Evolutionary conservation across 2,329 filamentous ascomycete species (phyloP), one percentile per base, ranked within the genome.

Genomic region (Fusarium illudens): DNA sequence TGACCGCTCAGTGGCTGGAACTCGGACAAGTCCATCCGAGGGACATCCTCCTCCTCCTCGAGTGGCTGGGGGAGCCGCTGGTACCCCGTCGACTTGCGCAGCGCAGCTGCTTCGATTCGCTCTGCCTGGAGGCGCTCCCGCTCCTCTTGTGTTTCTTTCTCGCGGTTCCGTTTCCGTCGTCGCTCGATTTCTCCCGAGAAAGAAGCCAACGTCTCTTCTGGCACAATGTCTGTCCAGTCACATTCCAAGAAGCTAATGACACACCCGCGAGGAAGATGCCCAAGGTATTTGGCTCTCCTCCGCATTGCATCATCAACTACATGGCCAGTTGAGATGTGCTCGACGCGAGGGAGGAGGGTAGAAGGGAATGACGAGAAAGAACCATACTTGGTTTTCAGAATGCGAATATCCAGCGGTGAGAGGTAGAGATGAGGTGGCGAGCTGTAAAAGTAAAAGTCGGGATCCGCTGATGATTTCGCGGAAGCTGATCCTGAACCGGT

Each of bases 171-270:
- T 78, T 91, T 93, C 58, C 93, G 85, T 55, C 94, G 86, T 59
- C 87, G 86, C 68, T 92, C 91, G 55, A 96, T 91, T 62, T 97
- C 93, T 0, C 84, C 80, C n/a, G 85, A 83, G 78, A 97, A 97
- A 2, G 86, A 85, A 36, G 89, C 89, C n/a, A 97, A 82, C 4
- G 92, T 86, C 52, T 92, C 90, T 1, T 89, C 84, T 4, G 89
- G 86, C 6, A 97, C 92, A 34, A 96, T 92, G 70, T 97, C 94
- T 4, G 92, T 94, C 94, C 94, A 97, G 77, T 97, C 94, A 75
- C 94, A 97, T 79, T 97, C 94, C 1, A 97, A 79, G 73, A 97
- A 97, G 69, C 86, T 93, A 39, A 97, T 92, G 69, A 97, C 91
- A 76, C 94, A 97, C n/a, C 94, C 94, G 52, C 92, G 89, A 0